Percentiles rank a stretch among this genome's conserved stretches.
phyloP scores from a whole-genome alignment of 2,329 filamentous ascomycete species.

The Colletotrichum sp. region DNA sequence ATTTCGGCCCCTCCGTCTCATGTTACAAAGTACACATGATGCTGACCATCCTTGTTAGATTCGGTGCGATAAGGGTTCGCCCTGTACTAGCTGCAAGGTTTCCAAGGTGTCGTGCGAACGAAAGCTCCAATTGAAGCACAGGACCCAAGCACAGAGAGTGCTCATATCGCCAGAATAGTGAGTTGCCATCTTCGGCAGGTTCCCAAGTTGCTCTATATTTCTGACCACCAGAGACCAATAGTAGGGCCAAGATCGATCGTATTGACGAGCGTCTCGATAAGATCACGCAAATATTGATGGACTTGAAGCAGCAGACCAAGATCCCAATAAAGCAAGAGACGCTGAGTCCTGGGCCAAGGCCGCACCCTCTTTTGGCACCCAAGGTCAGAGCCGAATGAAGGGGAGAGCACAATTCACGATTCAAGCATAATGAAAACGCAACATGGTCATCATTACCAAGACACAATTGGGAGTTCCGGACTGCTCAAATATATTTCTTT shows the following conservation, averaged over 20 bases:
- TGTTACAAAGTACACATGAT: neutral
- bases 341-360: neutral
- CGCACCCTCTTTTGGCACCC: neutral
- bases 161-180: conserved; percentile 5
- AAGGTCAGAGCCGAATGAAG: neutral
- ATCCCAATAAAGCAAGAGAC: neutral
- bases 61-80: neutral
- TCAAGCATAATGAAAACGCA: neutral
- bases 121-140: neutral
- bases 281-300: neutral
- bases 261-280: neutral
- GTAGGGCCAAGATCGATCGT: neutral
- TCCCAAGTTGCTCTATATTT: fast-evolving
- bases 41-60: neutral
- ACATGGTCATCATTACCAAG: neutral
- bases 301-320: neutral
- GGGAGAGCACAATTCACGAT: neutral
- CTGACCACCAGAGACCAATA: neutral
- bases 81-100: neutral
- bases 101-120: neutral
- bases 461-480: neutral
- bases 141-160: neutral
- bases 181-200: neutral
- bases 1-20: neutral
- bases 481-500: neutral